A percentile compares a stretch with the other conserved stretches of the same genome.
Conservation (phyloP, 2,329 filamentous ascomycete genomes). For the Arachnomyces sp. region DNA sequence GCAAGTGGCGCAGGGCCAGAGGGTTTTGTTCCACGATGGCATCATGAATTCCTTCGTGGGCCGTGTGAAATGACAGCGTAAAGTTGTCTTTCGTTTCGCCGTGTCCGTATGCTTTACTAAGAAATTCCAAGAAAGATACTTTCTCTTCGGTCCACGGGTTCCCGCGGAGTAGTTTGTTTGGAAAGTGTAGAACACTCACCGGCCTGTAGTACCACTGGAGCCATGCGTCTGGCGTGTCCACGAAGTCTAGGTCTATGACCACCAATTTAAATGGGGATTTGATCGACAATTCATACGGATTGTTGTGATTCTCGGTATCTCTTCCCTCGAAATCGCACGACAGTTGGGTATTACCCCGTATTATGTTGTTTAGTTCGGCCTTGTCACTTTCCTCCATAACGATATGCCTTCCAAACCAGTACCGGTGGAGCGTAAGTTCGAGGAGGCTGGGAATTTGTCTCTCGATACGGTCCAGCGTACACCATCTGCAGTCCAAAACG, state of each 20-base stretch:
- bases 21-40: conserved; percentile 30
- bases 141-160: conserved; percentile 21
- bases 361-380: too few species aligned
- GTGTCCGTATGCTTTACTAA: conserved; percentile 23
- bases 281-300: too few species aligned
- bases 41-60: conserved; percentile 34
- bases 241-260: conserved; percentile 13
- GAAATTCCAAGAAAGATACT: conserved; percentile 27
- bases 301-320: conserved; percentile 18
- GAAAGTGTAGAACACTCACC: conserved; percentile 19
- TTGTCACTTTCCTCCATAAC: too few species aligned
- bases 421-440: conserved; percentile 25
- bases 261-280: conserved; percentile 8
- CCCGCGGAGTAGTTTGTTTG: conserved; percentile 24
- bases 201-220: conserved; percentile 9
- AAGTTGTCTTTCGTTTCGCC: too few species aligned
- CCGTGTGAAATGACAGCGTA: conserved; percentile 21
- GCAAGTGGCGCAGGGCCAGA: conserved; percentile 25
- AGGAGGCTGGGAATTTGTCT: conserved; percentile 28
- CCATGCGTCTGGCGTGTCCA: conserved; percentile 5
- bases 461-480: conserved; percentile 27
- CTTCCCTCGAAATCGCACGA: too few species aligned
- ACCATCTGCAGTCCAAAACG: conserved; percentile 34
- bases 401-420: conserved; percentile 20
- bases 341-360: too few species aligned